Conservation (phyloP, 176 grass and related monocot species). For the Rhipidocladum racemiflorum region DNA sequence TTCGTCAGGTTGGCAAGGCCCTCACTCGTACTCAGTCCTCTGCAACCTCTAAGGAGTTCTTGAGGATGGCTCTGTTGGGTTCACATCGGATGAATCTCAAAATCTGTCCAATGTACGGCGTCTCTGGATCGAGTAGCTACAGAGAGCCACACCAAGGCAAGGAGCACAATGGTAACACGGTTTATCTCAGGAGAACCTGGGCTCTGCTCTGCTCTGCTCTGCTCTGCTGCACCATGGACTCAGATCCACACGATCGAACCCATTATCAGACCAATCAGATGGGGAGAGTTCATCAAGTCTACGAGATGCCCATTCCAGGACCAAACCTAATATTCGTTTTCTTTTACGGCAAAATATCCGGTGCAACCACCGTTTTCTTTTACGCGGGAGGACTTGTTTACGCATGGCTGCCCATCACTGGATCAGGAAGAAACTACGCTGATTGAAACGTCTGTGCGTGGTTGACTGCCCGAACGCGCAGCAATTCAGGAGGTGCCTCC, state of each 20-base stretch:
- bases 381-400: conserved; percentile 3
- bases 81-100: no score
- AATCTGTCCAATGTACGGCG: no score
- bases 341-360: no score
- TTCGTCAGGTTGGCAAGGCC: no score
- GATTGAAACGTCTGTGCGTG: not conserved
- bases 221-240: not conserved
- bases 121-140: no score
- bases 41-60: no score
- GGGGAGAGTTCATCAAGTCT: not conserved
- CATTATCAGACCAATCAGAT: not conserved
- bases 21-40: no score
- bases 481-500: not conserved
- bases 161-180: not conserved
- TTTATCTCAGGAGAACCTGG: conserved; percentile 1
- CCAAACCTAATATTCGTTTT: not conserved
- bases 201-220: no score
- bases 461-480: not conserved
- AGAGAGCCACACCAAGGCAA: no score
- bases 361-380: no score
- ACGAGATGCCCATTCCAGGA: not conserved
- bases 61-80: no score
- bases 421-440: not conserved
- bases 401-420: not conserved
- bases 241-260: not conserved